phyloP scores from a whole-genome alignment of 2,329 filamentous ascomycete genomes.

The Fusarium torreyae region DNA sequence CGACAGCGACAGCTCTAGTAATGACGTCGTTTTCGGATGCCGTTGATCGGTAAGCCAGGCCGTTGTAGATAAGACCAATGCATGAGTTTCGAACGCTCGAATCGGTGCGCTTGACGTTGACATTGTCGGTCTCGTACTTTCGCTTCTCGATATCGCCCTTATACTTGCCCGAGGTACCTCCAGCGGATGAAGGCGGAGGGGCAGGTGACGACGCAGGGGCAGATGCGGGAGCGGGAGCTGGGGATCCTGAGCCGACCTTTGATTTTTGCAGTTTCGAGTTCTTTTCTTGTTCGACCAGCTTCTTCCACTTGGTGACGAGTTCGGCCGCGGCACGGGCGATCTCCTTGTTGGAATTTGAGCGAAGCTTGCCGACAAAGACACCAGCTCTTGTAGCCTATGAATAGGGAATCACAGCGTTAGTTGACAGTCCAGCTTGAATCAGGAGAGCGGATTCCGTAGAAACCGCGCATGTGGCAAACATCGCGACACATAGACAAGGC shows the following conservation, averaged over 20 bases:
- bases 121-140: conserved; percentile 84
- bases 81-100: conserved; percentile 84
- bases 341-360: conserved; percentile 83
- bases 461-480: neutral
- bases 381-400: conserved; percentile 86
- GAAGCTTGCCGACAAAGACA: conserved; percentile 86
- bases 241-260: conserved; percentile 57
- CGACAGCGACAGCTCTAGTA: conserved; percentile 83
- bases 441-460: neutral
- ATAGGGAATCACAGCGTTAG: conserved; percentile 31
- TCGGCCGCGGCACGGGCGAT: conserved; percentile 83
- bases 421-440: conserved; percentile 3
- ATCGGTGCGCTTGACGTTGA: conserved; percentile 83
- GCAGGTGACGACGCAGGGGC: conserved; percentile 68
- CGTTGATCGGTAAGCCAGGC: conserved; percentile 79
- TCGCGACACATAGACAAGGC: conserved; percentile 12
- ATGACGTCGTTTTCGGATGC: conserved; percentile 81
- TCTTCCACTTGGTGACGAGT: conserved; percentile 91
- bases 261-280: conserved; percentile 61
- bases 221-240: conserved; percentile 64
- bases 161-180: conserved; percentile 65
- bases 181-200: conserved; percentile 59
- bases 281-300: conserved; percentile 79
- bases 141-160: conserved; percentile 82
- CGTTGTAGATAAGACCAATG: conserved; percentile 94